Evolutionary conservation across 805 yeast genomes (phyloP).

Genomic region (Kazachstania kunashirensis): DNA sequence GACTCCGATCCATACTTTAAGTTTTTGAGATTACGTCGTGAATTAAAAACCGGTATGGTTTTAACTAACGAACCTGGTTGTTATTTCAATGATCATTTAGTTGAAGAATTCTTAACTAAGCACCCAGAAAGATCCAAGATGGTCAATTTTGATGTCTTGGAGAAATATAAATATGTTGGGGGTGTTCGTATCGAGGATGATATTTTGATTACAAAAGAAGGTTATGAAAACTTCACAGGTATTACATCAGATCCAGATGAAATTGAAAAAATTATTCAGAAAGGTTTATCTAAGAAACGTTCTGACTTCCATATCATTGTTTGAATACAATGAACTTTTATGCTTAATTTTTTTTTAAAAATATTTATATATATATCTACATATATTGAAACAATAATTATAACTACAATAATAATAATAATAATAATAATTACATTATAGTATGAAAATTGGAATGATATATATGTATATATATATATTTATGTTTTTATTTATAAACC

Average conservation of each 20-base stretch:
- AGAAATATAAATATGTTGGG: constrained; percentile 81
- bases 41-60: constrained; percentile 65
- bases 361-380: neutral
- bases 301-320: constrained; percentile 52
- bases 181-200: constrained; percentile 97
- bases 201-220: constrained; percentile 63
- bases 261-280: constrained; percentile 63
- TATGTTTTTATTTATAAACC: constrained; percentile 28
- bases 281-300: constrained; percentile 54
- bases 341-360: neutral
- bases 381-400: neutral
- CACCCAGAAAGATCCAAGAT: constrained; percentile 40
- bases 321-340: constrained; percentile 14
- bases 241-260: constrained; percentile 82
- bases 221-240: constrained; percentile 71
- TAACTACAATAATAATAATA: no score
- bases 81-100: constrained; percentile 76
- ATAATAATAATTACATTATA: no score
- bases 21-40: constrained; percentile 74
- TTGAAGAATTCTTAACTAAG: constrained; percentile 49
- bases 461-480: no score
- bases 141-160: constrained; percentile 56
- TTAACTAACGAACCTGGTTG: constrained; percentile 93
- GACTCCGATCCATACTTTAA: constrained; percentile 71
- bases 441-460: no score